Evolutionary conservation across 140 eudicot genomes (phyloP), one percentile per base, ranked within the genome.

Genomic region (Flaveria floridana): DNA sequence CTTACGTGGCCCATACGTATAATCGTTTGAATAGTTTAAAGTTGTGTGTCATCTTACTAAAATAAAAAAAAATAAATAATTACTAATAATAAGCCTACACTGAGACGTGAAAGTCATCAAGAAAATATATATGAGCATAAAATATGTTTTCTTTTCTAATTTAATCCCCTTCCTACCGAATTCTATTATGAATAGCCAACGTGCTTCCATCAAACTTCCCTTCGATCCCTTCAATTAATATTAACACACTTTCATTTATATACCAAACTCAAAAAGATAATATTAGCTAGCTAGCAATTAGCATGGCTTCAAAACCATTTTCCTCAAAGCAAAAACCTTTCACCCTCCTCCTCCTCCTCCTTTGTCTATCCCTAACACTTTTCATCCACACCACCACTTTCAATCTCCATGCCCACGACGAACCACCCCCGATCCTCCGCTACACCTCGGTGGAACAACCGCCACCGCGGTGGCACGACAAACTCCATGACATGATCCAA

Each of bases 251-350:
- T 77, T 61, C 63, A 16, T 75, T 59, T 50, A 75, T 75, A 8
- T 68, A 34, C 57, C 59, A 41, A 76, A 41, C 61, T 21, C 50
- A 71, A 4, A 47, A 48, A 48, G 6, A 10, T 14, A 48, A 12
- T 10, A 47, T 47, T 47, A 48, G n/a, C 15, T 11, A 44, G 50
- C 30, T 53, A 63, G 30, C 30, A 26, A 26, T 26, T 26, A 26
- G 76, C 68, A 79, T 83, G 87, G 84, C 70, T 65, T 67, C 81
- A 23, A 79, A 62, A 78, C 66, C 86, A 68, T 78, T 64, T 53
- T 21, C 47, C 59, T 75, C 84, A 23, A 89, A 81, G 76, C 68
- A 71, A 58, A 85, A 65, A 71, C 82, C 73, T 6, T 68, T 77
- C 55, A 62, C 80, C 0, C 34, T 78, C 62, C 23, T 83, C 64